Evolutionary conservation across 768 basidiomycete genomes (phyloP).

Genomic region (Leccinum rimulosum): DNA sequence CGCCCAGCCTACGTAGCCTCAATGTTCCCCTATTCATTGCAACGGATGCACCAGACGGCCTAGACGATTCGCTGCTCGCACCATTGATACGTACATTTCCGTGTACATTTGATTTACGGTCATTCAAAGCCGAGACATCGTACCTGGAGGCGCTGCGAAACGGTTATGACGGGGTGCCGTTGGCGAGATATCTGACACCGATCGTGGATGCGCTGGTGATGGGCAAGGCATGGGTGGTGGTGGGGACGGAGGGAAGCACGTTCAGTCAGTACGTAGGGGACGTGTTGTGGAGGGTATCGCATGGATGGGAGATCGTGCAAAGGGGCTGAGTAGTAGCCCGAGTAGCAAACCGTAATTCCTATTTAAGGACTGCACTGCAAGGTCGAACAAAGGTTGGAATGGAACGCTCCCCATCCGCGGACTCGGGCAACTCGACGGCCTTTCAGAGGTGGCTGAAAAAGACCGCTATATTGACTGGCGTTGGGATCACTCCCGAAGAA

Average conservation of each 20-base stretch:
- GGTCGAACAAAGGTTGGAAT: conserved; percentile 16
- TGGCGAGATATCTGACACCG: conserved; percentile 52
- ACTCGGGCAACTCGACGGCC: conserved; percentile 23
- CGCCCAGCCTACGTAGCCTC: conserved; percentile 34
- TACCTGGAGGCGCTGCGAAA: conserved; percentile 39
- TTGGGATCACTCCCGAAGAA: conserved; percentile 48
- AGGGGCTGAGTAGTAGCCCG: conserved; percentile 35
- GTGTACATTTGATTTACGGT: conserved; percentile 56
- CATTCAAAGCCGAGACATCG: conserved; percentile 39
- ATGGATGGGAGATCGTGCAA: conserved; percentile 48
- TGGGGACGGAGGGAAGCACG: conserved; percentile 73
- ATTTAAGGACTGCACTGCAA: conserved; percentile 1
- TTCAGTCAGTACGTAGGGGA: conserved; percentile 70
- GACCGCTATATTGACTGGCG: conserved; percentile 47
- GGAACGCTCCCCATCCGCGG: conserved; percentile 28
- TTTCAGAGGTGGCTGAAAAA: conserved; percentile 54
- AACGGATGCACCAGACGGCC: conserved; percentile 50
- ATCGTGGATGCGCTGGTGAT: conserved; percentile 73
- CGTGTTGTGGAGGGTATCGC: conserved; percentile 62
- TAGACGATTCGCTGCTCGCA: conserved; percentile 40
- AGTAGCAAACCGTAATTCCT: conserved; percentile 4
- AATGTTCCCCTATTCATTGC: conserved; percentile 66
- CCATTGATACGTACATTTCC: conserved; percentile 56
- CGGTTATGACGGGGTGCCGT: conserved; percentile 44
- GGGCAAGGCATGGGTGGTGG: conserved; percentile 52